Percentiles rank a stretch among this genome's conserved stretches.
phyloP scores from a whole-genome alignment of 495 filamentous ascomycete genomes.

The Penicillium argentinense region DNA sequence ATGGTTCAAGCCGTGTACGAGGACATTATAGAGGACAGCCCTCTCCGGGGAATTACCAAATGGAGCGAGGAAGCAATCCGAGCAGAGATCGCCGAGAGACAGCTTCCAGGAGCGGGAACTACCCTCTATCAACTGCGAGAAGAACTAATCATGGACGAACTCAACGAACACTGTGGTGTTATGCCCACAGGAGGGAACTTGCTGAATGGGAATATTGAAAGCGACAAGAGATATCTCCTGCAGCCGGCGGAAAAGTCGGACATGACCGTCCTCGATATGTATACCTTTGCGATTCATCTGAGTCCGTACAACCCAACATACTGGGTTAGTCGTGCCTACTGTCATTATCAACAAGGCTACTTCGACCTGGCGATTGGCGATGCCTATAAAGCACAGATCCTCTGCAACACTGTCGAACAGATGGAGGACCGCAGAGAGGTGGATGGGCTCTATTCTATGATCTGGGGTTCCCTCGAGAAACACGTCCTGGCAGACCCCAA shows the following conservation, averaged over 20 bases:
- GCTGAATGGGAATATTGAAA: conserved; percentile 22
- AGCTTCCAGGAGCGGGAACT: neutral
- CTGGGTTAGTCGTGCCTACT: conserved; percentile 68
- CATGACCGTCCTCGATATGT: conserved; percentile 31
- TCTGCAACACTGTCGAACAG: conserved; percentile 41
- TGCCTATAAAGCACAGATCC: conserved; percentile 75
- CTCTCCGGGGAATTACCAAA: neutral
- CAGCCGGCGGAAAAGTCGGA: conserved; percentile 5
- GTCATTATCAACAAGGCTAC: conserved; percentile 68
- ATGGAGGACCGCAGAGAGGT: conserved; percentile 12
- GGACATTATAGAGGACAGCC: neutral
- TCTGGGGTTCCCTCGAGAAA: conserved; percentile 33
- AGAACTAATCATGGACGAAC: conserved; percentile 4
- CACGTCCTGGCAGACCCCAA: conserved; percentile 23
- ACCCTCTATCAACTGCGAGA: neutral
- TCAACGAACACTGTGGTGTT: conserved; percentile 11
- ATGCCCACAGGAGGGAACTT: conserved; percentile 20
- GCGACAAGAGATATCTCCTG: conserved; percentile 13
- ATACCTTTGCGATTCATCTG: conserved; percentile 32
- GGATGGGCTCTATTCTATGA: conserved; percentile 26
- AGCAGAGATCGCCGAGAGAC: conserved; percentile 1
- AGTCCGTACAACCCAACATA: conserved; percentile 70
- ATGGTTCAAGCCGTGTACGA: neutral
- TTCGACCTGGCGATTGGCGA: conserved; percentile 83
- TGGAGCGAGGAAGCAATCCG: conserved; percentile 3